Evolutionary conservation across 1,139 yeast genomes (phyloP).

Genomic region (Pichia sp.): DNA sequence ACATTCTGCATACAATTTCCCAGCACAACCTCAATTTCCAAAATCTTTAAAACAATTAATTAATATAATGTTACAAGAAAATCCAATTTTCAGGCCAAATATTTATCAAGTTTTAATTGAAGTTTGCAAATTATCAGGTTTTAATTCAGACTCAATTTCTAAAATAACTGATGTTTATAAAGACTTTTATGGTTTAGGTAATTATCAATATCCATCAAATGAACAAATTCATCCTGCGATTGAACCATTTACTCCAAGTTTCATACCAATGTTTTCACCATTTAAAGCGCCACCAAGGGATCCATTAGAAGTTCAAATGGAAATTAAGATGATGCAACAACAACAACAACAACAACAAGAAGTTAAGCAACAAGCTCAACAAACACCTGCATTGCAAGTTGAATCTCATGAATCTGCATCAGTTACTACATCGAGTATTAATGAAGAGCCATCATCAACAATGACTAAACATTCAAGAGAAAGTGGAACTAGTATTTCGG

Average conservation of each 20-base stretch:
- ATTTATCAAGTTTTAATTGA: conserved; percentile 63
- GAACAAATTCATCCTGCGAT: conserved; percentile 26
- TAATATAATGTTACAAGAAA: conserved; percentile 56
- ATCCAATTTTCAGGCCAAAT: conserved; percentile 79
- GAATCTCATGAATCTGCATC: not conserved
- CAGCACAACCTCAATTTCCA: conserved; percentile 41
- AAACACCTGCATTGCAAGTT: not conserved
- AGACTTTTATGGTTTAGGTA: conserved; percentile 29
- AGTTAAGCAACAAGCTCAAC: not conserved
- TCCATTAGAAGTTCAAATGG: conserved; percentile 20
- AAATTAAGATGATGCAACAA: conserved; percentile 10
- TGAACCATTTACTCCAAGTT: conserved; percentile 27
- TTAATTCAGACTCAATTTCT: conserved; percentile 12
- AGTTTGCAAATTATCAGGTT: conserved; percentile 48
- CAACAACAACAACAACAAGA: conserved; percentile 14
- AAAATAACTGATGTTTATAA: conserved; percentile 20
- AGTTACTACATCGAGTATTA: not conserved
- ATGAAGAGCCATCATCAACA: not conserved
- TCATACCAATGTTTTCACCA: conserved; percentile 27
- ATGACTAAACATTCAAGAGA: not conserved
- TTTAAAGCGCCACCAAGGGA: conserved; percentile 23
- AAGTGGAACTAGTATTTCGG: not conserved
- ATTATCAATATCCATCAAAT: conserved; percentile 23
- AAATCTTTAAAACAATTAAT: conserved; percentile 52
- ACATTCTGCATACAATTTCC: conserved; percentile 56